Base-by-base conservation (phyloP, 1,139 yeast species). In the Pichia sp. region DNA sequence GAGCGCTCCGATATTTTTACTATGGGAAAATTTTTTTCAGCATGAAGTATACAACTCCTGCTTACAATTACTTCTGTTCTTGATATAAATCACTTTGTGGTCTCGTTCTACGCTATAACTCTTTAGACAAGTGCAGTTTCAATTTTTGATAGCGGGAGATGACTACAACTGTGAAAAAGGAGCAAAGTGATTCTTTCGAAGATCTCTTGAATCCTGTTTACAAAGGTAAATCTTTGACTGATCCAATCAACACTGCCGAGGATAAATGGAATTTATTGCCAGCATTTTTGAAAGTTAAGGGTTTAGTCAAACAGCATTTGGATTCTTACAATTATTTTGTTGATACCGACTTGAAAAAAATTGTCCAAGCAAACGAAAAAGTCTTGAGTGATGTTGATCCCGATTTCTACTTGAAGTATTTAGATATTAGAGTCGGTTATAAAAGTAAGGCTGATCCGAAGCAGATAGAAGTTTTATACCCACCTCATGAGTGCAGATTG, bases 221-320 rank as follows among this genome's bases (percentile, higher is more conserved):
- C 72, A 86, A 85, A 67, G 99, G 99, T 16, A 93, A 90, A 71
- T 78, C 79, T 54, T 72, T 92, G 58, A 82, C 96, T 1, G 99
- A 93, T 73, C 89, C 88, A 61, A 86, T 93, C 69, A 83, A 83
- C 64, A 90, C 97, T 0, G 96, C 95, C 13, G 80, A 87, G 66
- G 99, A 93, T 71, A 93, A 93, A 72, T 93, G 99, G 99, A 87
- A 93, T 64, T 76, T 93, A 54, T 73, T 93, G 47, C 99, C 99
- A 0, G 99, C 99, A 0, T 93, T 93, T 67, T 75, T 93, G 58
- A 90, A 90, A 67, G 97, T 95, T 48, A 93, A 93, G 70, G 99
- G 99, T 53, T 76, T 93, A 51, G 98, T 93, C 49, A 93, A 95
- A 67, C 99, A 93, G 73, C 99, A 93, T 75, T 76, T 95, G 67